These are phyloP conservation scores for Warburgia ugandensis DNA, from an alignment of 164 flowering plant species.

Conservation along the genomic window DNA sequence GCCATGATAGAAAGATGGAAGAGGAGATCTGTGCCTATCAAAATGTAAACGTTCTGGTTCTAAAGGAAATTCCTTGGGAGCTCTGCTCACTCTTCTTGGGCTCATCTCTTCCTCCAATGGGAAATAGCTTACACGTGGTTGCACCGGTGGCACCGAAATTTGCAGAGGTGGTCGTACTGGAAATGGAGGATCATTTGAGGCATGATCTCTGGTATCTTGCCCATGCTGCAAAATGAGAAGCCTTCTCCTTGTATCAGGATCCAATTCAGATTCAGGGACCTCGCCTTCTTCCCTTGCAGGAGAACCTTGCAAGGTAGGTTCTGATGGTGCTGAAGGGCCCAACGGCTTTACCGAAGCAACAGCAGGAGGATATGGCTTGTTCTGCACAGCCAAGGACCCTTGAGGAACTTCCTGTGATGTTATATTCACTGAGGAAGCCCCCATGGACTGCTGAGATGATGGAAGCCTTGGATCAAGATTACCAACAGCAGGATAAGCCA, in stretches of 20 bases:
- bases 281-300: conserved; percentile 99
- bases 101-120: conserved; percentile 69
- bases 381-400: conserved; percentile 35
- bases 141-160: conserved; percentile 43
- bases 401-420: conserved; percentile 32
- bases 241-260: conserved; percentile 97
- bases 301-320: conserved; percentile 67
- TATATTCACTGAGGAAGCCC: conserved; percentile 36
- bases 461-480: conserved; percentile 49
- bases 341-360: conserved; percentile 40
- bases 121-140: conserved; percentile 55
- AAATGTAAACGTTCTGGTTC: conserved; percentile 45
- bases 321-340: conserved; percentile 34
- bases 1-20: conserved; percentile 47
- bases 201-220: conserved; percentile 67
- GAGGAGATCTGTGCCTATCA: conserved; percentile 48
- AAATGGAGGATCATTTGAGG: conserved; percentile 50
- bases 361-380: conserved; percentile 35
- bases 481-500: conserved; percentile 36
- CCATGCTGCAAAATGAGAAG: conserved; percentile 97
- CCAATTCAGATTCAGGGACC: conserved; percentile 95
- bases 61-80: conserved; percentile 50
- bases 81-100: conserved; percentile 39
- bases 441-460: conserved; percentile 36
- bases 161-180: conserved; percentile 58